Evolutionary conservation across 352 stramenopile species (phyloP).

Genomic region (Globisporangium cystogenes): DNA sequence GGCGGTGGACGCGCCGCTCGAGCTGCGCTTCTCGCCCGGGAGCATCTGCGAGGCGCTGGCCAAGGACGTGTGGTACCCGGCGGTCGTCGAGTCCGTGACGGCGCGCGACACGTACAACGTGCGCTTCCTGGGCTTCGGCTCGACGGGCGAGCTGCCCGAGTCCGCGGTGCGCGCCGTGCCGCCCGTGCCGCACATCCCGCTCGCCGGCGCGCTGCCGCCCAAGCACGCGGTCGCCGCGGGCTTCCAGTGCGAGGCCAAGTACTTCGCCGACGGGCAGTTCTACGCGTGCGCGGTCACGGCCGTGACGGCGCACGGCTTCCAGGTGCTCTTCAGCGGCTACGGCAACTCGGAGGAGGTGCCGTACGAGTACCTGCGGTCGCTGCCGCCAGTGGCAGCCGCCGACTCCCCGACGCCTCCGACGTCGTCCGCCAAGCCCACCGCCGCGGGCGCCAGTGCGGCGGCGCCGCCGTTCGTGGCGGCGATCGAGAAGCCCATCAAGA

Average conservation of each 20-base stretch:
- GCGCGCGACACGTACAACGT: conserved; percentile 58
- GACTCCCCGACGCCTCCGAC: no score
- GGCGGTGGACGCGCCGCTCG: conserved; percentile 2
- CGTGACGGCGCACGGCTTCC: conserved; percentile 65
- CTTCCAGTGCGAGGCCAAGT: conserved; percentile 69
- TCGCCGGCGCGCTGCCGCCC: conserved; percentile 21
- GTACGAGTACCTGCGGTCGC: conserved; percentile 75
- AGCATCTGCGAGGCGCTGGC: conserved; percentile 52
- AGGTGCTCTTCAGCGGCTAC: conserved; percentile 86
- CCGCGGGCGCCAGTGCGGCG: no score
- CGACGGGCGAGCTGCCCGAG: conserved; percentile 39
- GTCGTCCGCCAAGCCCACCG: no score
- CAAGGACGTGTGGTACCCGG: conserved; percentile 69
- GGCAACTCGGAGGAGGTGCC: conserved; percentile 89
- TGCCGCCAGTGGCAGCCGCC: conserved; percentile 6
- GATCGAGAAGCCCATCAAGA: conserved; percentile 72
- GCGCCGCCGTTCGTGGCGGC: conserved; percentile 32
- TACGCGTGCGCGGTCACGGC: conserved; percentile 69
- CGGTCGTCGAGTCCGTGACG: conserved; percentile 49
- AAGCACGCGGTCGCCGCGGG: conserved; percentile 42
- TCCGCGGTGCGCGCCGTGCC: conserved; percentile 36
- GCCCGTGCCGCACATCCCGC: conserved; percentile 15
- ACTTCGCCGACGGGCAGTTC: conserved; percentile 72
- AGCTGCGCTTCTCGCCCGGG: conserved; percentile 37
- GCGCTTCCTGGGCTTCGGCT: conserved; percentile 69